Evolutionary conservation across 306 rosid genomes (phyloP), one percentile per base, ranked within the genome.

Genomic region (Castanea crenata): DNA sequence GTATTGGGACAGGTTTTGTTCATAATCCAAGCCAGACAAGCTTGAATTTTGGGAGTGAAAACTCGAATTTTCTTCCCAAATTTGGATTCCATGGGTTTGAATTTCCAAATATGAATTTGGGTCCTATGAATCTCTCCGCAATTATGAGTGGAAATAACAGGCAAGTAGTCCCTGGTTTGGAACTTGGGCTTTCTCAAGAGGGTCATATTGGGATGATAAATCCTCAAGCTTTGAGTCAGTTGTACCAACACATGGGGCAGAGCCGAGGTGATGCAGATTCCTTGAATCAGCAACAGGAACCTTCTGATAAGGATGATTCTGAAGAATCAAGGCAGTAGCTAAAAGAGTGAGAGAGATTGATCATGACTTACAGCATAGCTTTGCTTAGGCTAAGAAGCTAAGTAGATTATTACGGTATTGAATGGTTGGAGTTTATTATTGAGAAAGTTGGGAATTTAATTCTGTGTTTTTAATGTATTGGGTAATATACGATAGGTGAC

Each of bases 151-250:
- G 78, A 55, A 18, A 59, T 34, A 85, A 82, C 44, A 82, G 81
- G 15, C 87, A 88, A 68, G 75, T 77, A 55, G 75, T 77, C 35
- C 91, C 89, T 4, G 89, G 89, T 55, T 61, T 86, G 57, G 91
- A 88, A 57, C 85, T 88, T 6, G 91, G 91, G 29, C 83, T 88
- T 11, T 83, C 89, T 5, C 88, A 88, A 72, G 91, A 86, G 31
- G 89, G 84, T 55, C 86, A 83, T 83, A 16, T 86, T 55, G 85
- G 87, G 83, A 34, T 88, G 65, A 46, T 85, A 65, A 76, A 80
- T 74, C 75, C 91, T 14, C 85, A 86, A 35, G 74, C 83, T 46
- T 79, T 76, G 58, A 64, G 69, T 31, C 89, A 81, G 41, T 68
- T 83, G 74, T 85, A 85, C 71, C 88, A 85, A 38, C 84, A 85